These are phyloP conservation scores for Lepraria neglecta DNA, from an alignment of 495 filamentous ascomycete species.

Conservation along the genomic window DNA sequence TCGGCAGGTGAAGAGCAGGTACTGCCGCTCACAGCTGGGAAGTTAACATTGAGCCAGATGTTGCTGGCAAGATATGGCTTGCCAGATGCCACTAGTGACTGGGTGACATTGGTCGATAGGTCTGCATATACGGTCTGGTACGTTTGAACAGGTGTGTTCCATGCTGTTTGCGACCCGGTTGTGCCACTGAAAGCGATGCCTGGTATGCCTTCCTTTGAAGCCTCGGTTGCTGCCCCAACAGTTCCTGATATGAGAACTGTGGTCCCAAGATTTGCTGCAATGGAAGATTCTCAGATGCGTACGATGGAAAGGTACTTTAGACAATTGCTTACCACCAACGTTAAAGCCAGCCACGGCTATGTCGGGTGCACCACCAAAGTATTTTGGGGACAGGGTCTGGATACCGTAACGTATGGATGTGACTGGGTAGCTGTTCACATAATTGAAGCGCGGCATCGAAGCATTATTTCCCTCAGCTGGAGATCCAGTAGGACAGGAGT, in stretches of 20 bases:
- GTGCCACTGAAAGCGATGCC: constrained; percentile 58
- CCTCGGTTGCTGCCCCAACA: constrained; percentile 54
- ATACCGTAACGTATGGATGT: constrained; percentile 61
- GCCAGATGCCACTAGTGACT: constrained; percentile 47
- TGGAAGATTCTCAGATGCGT: background rate
- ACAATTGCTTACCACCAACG: constrained; percentile 40
- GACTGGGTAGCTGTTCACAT: constrained; percentile 63
- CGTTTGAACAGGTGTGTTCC: constrained; percentile 42
- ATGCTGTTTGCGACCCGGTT: constrained; percentile 45
- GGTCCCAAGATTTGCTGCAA: constrained; percentile 44
- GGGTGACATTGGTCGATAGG: constrained; percentile 51
- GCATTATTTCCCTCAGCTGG: constrained; percentile 50
- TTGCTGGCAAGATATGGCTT: constrained; percentile 52
- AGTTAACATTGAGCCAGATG: constrained; percentile 64
- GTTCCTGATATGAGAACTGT: constrained; percentile 54
- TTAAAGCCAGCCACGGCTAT: constrained; percentile 61
- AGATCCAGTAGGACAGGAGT: constrained; percentile 52
- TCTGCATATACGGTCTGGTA: constrained; percentile 56
- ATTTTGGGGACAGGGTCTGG: constrained; percentile 43
- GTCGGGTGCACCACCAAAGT: constrained; percentile 49
- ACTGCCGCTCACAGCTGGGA: constrained; percentile 42
- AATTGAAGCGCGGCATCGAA: constrained; percentile 53
- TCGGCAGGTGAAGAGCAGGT: constrained; percentile 43
- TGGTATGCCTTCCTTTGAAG: constrained; percentile 51
- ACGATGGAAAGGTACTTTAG: background rate